Conservation (phyloP, 176 grass and related monocot genomes). For the Ensete glaucum region DNA sequence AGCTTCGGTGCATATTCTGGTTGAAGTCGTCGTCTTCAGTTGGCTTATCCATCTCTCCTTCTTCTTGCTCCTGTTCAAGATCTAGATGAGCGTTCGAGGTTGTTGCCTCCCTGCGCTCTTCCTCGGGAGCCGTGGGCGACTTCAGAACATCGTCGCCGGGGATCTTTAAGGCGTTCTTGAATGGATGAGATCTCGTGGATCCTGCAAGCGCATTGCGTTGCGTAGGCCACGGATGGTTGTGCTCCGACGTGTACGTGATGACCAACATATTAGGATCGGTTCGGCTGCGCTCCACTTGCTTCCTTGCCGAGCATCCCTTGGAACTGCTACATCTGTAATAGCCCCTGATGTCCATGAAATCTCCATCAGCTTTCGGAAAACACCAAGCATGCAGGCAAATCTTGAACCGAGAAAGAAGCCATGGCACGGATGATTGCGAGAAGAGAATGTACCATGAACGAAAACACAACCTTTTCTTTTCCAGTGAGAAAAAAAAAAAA, state of each 20-base stretch:
- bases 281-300: conserved; percentile 99
- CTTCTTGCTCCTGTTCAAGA: conserved; percentile 3
- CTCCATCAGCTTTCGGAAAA: no score
- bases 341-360: conserved; percentile 28
- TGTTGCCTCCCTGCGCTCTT: neutral
- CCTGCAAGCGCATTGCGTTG: conserved; percentile 87
- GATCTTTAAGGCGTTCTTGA: conserved; percentile 8
- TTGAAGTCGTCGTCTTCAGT: neutral
- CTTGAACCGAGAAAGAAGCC: no score
- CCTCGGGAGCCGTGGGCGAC: neutral
- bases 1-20: neutral
- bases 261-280: conserved; percentile 92
- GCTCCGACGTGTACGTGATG: conserved; percentile 97
- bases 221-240: conserved; percentile 97
- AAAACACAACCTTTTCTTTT: no score
- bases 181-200: conserved; percentile 30
- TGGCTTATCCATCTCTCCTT: neutral
- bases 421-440: no score
- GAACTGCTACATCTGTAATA: conserved; percentile 99
- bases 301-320: conserved; percentile 85
- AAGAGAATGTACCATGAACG: no score
- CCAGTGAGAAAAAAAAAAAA: no score
- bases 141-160: neutral
- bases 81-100: neutral
- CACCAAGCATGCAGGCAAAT: no score